These are phyloP conservation scores for Salix caprea DNA, from an alignment of 345 rosid species.

Conservation along the genomic window DNA sequence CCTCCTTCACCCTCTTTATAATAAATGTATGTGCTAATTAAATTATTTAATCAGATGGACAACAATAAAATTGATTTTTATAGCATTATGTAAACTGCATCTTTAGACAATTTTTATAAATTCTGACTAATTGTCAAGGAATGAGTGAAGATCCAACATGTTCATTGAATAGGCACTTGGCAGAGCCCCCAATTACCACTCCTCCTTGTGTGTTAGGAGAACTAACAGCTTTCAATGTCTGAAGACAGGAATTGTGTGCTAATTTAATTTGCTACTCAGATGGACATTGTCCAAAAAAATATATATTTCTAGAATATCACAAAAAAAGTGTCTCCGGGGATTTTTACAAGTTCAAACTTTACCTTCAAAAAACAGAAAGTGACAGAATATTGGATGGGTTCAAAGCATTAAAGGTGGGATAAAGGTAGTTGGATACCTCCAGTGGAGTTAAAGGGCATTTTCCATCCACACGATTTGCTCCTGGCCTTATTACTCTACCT, in stretches of 20 bases:
- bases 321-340: not conserved
- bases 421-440: constrained; percentile 48
- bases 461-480: constrained; percentile 88
- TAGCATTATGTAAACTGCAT: not conserved
- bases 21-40: not conserved
- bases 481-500: constrained; percentile 84
- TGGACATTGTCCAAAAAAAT: not conserved
- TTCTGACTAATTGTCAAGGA: not conserved
- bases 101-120: not conserved
- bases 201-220: not conserved
- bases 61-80: not conserved
- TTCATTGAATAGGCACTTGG: not conserved
- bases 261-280: not conserved
- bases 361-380: not conserved
- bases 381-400: not conserved
- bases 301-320: not conserved
- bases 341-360: not conserved
- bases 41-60: not conserved
- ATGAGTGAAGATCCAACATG: not conserved
- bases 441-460: constrained; percentile 92
- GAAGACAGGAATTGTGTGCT: not conserved
- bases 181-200: not conserved
- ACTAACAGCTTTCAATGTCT: not conserved
- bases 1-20: not conserved
- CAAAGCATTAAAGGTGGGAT: not conserved